Conservation (phyloP, 2,329 filamentous ascomycete species). For the Mycocentrospora acerina region DNA sequence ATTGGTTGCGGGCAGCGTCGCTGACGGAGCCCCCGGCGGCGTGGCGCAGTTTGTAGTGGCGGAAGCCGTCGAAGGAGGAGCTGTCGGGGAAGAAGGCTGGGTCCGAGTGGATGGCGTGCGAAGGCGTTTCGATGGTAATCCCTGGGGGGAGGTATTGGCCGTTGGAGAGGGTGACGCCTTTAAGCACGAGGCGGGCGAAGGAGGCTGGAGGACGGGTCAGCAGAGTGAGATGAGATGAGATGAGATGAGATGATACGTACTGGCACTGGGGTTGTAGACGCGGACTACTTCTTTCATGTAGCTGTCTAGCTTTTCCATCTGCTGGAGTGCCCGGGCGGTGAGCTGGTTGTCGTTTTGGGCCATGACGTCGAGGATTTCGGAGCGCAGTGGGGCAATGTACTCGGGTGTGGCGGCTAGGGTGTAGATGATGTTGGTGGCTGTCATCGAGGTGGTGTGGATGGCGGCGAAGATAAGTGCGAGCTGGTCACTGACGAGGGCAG, state of each 20-base stretch:
- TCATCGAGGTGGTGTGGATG: constrained; percentile 34
- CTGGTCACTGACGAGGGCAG: constrained; percentile 11
- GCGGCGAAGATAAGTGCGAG: constrained; percentile 33
- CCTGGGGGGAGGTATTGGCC: constrained; percentile 50
- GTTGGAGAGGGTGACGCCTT: constrained; percentile 56
- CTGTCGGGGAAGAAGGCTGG: constrained; percentile 19
- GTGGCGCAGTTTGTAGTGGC: constrained; percentile 32
- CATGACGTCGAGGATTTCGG: constrained; percentile 45
- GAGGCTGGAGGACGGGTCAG: constrained; percentile 28
- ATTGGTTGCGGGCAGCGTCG: constrained; percentile 34
- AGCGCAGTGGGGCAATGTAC: constrained; percentile 45
- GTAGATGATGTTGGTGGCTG: constrained; percentile 32
- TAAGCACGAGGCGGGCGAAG: constrained; percentile 55
- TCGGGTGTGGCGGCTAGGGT: constrained; percentile 37
- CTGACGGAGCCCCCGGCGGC: constrained; percentile 16
- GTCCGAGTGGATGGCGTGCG: constrained; percentile 31
- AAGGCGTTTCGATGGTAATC: constrained; percentile 33
- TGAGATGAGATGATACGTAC: constrained; percentile 11
- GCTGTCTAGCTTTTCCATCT: constrained; percentile 40
- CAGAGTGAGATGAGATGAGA: not conserved
- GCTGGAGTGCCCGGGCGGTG: constrained; percentile 31
- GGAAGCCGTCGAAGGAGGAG: constrained; percentile 35
- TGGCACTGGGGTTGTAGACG: constrained; percentile 23
- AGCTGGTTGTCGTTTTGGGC: constrained; percentile 36
- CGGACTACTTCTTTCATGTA: constrained; percentile 41